These are phyloP conservation scores for Xylogone sp. DNA, from an alignment of 2,329 filamentous ascomycete genomes.

Conservation along the genomic window DNA sequence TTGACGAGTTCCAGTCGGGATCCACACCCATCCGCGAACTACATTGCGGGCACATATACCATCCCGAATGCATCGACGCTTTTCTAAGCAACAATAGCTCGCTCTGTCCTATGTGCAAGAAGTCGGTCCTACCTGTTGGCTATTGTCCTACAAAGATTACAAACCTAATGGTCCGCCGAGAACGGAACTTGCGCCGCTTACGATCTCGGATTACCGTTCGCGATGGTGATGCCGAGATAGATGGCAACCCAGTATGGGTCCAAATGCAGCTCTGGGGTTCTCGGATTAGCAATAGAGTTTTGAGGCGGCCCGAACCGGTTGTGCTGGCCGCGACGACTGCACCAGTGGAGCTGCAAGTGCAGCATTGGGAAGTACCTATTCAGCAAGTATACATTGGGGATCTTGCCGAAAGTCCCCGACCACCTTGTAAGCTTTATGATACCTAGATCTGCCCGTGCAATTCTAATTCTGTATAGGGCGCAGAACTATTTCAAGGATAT, in stretches of 20 bases:
- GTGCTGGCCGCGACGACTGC: constrained; percentile 5
- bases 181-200: constrained; percentile 60
- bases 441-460: too few species aligned
- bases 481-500: constrained; percentile 15
- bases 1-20: constrained; percentile 71
- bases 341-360: constrained; percentile 4
- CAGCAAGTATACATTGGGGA: constrained; percentile 17
- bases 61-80: constrained; percentile 85
- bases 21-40: constrained; percentile 76
- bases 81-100: constrained; percentile 78
- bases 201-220: constrained; percentile 17
- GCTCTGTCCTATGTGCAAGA: constrained; percentile 88
- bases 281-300: constrained; percentile 6
- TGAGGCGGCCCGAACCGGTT: constrained; percentile 1
- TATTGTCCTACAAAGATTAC: constrained; percentile 67
- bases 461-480: constrained; percentile 15
- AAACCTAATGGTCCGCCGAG: constrained; percentile 81
- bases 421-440: constrained; percentile 21
- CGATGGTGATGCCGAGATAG: constrained; percentile 10
- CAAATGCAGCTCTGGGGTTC: constrained; percentile 8
- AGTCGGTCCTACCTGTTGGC: constrained; percentile 68
- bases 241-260: constrained; percentile 2
- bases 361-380: constrained; percentile 21
- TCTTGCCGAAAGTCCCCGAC: constrained; percentile 13
- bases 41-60: constrained; percentile 88